Evolutionary conservation across 768 basidiomycete species (phyloP), one percentile per base, ranked within the genome.

Genomic region (Collybia sp.): DNA sequence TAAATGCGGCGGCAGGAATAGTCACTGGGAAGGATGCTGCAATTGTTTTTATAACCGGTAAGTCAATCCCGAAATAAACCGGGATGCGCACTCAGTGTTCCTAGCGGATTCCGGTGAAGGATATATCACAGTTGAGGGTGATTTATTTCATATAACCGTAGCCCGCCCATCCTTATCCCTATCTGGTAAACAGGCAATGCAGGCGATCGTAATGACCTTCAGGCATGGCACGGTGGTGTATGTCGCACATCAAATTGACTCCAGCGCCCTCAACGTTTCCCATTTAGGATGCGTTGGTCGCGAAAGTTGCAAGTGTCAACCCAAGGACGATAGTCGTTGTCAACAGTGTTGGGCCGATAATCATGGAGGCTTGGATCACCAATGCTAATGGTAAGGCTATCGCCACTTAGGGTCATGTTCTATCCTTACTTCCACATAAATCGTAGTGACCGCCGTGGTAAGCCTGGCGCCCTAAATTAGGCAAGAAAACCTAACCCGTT

Each of bases 291-390:
- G 66, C 72, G 13, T 57, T 80, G 45, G 69, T 82, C 8, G 59
- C 69, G 34, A 64, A 65, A 20, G 80, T 80, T 12, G 82, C 85
- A 2, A 62, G 64, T 18, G 66, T 65, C n/a, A 81, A 80, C 54
- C 61, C 70, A 18, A 75, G 78, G 54, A 83, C 81, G 1, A 67
- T 89, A 31, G 85, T 88, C 32, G 75, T 87, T 9, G 70, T 85
- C 4, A 80, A 88, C 57, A 72, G 75, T 6, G 82, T 84, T 39
- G 85, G 85, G 0, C 73, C 78, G 0, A 75, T 83, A 42, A 67
- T 69, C 25, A 65, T 76, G 65, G 77, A 83, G 59, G 51, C 72
- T 16, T 83, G 82, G 78, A 75, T 79, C 35, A 69, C 71, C 43
- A 67, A 83, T 51, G 60, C 71, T 2, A 83, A 85, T 57, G 68